Conservation (phyloP, 345 rosid species). For the Gossypium longicalyx region DNA sequence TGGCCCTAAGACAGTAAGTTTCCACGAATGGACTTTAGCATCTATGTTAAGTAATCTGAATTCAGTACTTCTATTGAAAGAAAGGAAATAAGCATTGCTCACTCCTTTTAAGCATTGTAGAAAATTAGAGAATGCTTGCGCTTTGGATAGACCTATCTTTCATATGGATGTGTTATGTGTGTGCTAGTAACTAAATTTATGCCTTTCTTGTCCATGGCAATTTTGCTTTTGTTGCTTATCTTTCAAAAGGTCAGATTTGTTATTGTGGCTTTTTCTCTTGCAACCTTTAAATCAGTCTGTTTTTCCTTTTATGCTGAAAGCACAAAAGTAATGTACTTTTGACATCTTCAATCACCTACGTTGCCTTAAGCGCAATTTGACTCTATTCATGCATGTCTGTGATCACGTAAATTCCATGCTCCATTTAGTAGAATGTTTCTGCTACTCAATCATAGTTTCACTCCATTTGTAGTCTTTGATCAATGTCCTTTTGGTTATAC, state of each 20-base stretch:
- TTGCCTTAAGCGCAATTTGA: neutral
- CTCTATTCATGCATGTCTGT: neutral
- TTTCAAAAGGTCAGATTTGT: neutral
- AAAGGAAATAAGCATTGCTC: neutral
- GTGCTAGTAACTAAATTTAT: neutral
- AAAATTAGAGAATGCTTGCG: neutral
- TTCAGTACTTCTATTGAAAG: neutral
- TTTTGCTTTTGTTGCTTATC: neutral
- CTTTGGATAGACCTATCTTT: neutral
- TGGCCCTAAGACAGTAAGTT: conserved; percentile 76
- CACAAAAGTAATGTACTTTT: neutral
- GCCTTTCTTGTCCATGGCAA: neutral
- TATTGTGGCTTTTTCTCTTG: neutral
- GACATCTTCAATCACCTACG: neutral
- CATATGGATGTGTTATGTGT: neutral
- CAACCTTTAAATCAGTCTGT: neutral
- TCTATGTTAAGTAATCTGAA: neutral
- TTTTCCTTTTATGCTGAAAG: neutral
- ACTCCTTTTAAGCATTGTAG: neutral
- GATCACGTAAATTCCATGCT: neutral
- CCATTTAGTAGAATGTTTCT: neutral
- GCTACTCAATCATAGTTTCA: neutral
- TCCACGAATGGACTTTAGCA: neutral
- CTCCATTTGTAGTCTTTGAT: neutral
- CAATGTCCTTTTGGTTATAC: neutral